Base-by-base conservation (phyloP, 1,284 basidiomycete species). In the Takashimella tepidaria region DNA sequence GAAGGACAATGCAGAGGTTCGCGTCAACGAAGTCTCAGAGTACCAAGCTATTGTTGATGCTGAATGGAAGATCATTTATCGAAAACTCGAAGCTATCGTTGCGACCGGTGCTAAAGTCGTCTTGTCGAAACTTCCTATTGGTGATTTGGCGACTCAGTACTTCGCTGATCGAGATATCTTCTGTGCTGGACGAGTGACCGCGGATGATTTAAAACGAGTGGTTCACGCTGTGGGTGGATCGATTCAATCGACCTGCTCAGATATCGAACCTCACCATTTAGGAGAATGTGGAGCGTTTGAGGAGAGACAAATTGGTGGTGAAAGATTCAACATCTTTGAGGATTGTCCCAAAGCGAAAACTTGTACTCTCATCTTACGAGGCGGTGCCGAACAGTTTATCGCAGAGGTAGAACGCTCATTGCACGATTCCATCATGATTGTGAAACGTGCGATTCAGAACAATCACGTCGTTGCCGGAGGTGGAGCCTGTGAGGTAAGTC, bases 21-120 rank as follows among this genome's bases (percentile, higher is more conserved):
- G 96, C 31, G 91, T 99, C 49, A 92, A 97, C 70, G 87, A 89
- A 47, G 95, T 99, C 22, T 87, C 90, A 21, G 92, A 97, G 68
- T 99, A 99, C 75, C 96, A 99, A 77, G 92, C 93, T 5, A 97
- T 99, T 63, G 96, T 99, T 54, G 92, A 99, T 70, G 96, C 96
- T 23, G 96, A 99, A 76, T 99, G 96, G 96, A 88, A 93, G 68
- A 98, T 99, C 77, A 99, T 99, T 73, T 98, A 93, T 79, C 84
- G 88, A 68, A 99, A 99, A 77, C 82, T 99, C 26, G 88, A 97
- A 68, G 92, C 92, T 1, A 97, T 98, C 70, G 90, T 92, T 68
- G 87, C 88, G 70, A 97, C 93, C 0, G 96, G 93, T 26, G 96
- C 96, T 44, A 93, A 96, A 75, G 91, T 99, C 55, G 93, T 99